These are phyloP conservation scores for Cladorrhinum sp. DNA, from an alignment of 2,329 filamentous ascomycete genomes.

Conservation along the genomic window DNA sequence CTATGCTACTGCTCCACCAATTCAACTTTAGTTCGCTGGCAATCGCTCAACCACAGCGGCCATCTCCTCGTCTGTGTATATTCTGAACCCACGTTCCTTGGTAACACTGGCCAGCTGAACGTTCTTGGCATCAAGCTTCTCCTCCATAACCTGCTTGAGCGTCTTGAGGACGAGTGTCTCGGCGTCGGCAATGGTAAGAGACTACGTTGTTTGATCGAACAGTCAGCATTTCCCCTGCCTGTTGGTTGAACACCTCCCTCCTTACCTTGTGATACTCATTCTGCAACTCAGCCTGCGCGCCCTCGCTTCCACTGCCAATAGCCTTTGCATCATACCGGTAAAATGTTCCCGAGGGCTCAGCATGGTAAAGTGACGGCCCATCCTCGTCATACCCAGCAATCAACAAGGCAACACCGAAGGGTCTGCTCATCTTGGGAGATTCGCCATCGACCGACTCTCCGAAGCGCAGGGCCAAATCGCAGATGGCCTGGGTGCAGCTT, in stretches of 20 bases:
- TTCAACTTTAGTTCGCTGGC: conserved; percentile 54
- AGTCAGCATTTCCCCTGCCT: background rate
- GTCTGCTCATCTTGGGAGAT: conserved; percentile 97
- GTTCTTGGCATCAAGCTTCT: conserved; percentile 98
- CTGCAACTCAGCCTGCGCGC: conserved; percentile 94
- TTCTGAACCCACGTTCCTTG: conserved; percentile 95
- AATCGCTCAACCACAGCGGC: conserved; percentile 83
- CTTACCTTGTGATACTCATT: conserved; percentile 92
- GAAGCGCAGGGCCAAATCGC: conserved; percentile 91
- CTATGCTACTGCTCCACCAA: background rate
- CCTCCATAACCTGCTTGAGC: conserved; percentile 99
- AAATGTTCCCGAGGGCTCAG: conserved; percentile 96
- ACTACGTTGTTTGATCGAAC: conserved; percentile 45
- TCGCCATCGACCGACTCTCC: conserved; percentile 96
- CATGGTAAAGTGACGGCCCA: conserved; percentile 94
- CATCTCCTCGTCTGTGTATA: conserved; percentile 99
- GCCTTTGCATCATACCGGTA: conserved; percentile 99
- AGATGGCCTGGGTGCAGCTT: conserved; percentile 98
- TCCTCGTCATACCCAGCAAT: conserved; percentile 98
- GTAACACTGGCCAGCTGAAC: conserved; percentile 97
- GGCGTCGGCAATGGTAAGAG: conserved; percentile 85
- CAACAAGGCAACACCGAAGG: conserved; percentile 92
- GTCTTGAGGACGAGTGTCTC: conserved; percentile 97
- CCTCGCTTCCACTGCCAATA: conserved; percentile 95
- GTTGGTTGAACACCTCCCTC: background rate